Evolutionary conservation across 1,139 yeast species (phyloP).

Genomic region (Kurtzmaniella natalensis): DNA sequence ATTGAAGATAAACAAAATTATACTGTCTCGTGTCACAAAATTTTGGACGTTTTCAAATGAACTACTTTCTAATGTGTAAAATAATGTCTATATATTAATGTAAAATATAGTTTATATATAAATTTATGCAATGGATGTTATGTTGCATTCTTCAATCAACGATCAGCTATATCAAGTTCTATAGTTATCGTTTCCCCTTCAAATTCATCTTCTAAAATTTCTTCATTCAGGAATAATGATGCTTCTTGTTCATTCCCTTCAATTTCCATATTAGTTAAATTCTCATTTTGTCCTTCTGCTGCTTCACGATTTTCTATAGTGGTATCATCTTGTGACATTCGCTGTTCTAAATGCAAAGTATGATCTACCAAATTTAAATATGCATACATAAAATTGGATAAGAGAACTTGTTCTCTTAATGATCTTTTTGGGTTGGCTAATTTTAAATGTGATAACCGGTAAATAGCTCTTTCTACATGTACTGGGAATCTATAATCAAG

Average conservation of each 20-base stretch:
- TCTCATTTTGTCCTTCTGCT: slow-evolving; percentile 2
- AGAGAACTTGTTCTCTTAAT: slow-evolving; percentile 81
- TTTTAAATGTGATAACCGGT: slow-evolving; percentile 85
- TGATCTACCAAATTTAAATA: slow-evolving; percentile 92
- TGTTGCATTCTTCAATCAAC: too few relatives aligned
- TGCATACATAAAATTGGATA: slow-evolving; percentile 96
- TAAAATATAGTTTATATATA: too few relatives aligned
- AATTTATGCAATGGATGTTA: too few relatives aligned
- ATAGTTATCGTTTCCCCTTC: slow-evolving; percentile 14
- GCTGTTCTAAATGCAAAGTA: slow-evolving; percentile 69
- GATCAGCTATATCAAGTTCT: slow-evolving; percentile 16
- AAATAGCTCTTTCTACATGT: slow-evolving; percentile 93
- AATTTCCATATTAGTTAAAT: slow-evolving; percentile 13
- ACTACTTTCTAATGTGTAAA: too few relatives aligned
- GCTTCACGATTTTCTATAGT: slow-evolving; percentile 10
- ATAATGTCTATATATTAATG: too few relatives aligned
- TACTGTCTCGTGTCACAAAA: too few relatives aligned
- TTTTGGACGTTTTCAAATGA: too few relatives aligned
- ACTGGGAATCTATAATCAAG: slow-evolving; percentile 83
- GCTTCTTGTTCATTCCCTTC: slow-evolving; percentile 11
- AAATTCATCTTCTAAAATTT: slow-evolving; percentile 12
- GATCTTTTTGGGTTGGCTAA: slow-evolving; percentile 92
- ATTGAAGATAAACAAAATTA: too few relatives aligned
- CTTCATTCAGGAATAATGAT: slow-evolving; percentile 6
- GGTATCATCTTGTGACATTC: slow-evolving; percentile 15